These are phyloP conservation scores for Clarireedia sp. DNA, from an alignment of 2,329 filamentous ascomycete species.

Conservation along the genomic window DNA sequence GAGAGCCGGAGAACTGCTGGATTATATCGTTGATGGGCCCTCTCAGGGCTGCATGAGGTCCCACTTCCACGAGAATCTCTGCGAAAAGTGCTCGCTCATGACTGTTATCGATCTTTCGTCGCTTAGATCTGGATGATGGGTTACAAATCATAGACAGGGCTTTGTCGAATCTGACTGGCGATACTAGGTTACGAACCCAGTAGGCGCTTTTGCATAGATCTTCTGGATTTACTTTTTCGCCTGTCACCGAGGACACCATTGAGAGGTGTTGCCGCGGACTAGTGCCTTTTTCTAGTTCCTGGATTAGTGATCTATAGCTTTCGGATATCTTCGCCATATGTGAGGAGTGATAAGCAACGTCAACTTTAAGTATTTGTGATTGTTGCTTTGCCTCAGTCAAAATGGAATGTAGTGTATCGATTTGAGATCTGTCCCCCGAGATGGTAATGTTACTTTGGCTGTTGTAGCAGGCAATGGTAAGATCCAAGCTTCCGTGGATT, in stretches of 20 bases:
- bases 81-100: conserved; percentile 15
- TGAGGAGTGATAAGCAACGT: conserved; percentile 35
- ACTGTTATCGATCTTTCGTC: conserved; percentile 12
- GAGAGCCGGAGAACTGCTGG: not conserved
- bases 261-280: not conserved
- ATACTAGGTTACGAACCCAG: conserved; percentile 39
- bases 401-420: conserved; percentile 1
- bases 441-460: conserved; percentile 21
- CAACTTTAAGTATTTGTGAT: conserved; percentile 28
- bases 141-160: conserved; percentile 18
- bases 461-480: conserved; percentile 28
- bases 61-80: conserved; percentile 24
- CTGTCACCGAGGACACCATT: conserved; percentile 9
- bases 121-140: not conserved
- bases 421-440: conserved; percentile 16
- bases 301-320: conserved; percentile 15
- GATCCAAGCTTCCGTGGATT: not conserved
- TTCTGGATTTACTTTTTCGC: not conserved
- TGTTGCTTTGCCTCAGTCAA: conserved; percentile 22
- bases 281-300: not conserved
- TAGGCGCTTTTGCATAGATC: conserved; percentile 27
- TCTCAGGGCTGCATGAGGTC: conserved; percentile 30
- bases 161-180: conserved; percentile 34
- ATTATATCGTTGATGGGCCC: conserved; percentile 22
- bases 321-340: conserved; percentile 26